Evolutionary conservation across 2,329 filamentous ascomycete species (phyloP).

Genomic region (Penicillium crustosum): DNA sequence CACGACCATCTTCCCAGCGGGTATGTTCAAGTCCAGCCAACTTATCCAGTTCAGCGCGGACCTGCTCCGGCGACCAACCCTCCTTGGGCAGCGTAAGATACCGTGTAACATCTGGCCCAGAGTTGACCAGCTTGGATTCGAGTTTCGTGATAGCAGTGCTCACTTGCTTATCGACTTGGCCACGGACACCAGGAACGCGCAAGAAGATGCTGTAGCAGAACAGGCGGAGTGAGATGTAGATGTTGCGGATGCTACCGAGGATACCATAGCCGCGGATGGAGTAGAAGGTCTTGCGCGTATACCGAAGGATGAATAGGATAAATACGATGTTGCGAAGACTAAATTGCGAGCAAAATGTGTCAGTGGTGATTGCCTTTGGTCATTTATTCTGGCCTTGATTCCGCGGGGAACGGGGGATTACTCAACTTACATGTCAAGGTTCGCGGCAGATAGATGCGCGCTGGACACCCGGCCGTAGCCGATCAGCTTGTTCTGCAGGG

Average conservation of each 20-base stretch:
- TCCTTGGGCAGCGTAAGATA: constrained; percentile 77
- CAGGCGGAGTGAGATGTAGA: constrained; percentile 70
- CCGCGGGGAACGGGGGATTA: constrained; percentile 11
- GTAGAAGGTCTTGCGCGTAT: constrained; percentile 75
- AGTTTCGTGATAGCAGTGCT: constrained; percentile 76
- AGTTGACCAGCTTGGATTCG: constrained; percentile 77
- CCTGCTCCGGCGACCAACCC: constrained; percentile 75
- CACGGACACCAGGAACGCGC: constrained; percentile 78
- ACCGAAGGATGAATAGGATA: constrained; percentile 80
- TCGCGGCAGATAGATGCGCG: constrained; percentile 37
- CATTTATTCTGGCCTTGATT: not conserved
- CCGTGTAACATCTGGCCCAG: constrained; percentile 67
- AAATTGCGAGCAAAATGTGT: constrained; percentile 4
- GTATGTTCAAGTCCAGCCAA: constrained; percentile 89
- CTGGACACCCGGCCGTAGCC: constrained; percentile 36
- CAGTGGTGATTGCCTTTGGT: constrained; percentile 4
- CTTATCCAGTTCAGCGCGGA: constrained; percentile 75
- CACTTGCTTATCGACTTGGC: constrained; percentile 81
- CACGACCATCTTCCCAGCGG: constrained; percentile 91
- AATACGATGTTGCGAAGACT: constrained; percentile 87
- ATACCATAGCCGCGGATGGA: constrained; percentile 87
- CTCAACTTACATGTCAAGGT: constrained; percentile 46
- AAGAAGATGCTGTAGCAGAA: constrained; percentile 83
- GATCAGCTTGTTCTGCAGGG: constrained; percentile 47
- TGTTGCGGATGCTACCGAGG: constrained; percentile 72